These are phyloP conservation scores for Quercus ilex DNA, from an alignment of 306 rosid species.

Conservation along the genomic window DNA sequence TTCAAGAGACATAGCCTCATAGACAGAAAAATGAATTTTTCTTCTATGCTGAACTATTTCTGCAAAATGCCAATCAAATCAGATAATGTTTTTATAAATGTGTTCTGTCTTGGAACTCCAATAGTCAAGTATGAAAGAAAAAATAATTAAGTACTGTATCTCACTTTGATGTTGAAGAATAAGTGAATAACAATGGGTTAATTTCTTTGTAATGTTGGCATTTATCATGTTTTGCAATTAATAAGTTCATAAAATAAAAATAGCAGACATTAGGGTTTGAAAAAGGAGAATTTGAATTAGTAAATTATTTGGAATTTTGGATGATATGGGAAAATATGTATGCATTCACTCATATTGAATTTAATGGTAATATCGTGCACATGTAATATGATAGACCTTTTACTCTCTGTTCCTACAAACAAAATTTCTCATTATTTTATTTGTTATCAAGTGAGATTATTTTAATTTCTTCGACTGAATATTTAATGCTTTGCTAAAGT, in stretches of 20 bases:
- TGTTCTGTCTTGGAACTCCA: neutral
- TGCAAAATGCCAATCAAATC: neutral
- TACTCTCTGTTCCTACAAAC: neutral
- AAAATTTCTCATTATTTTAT: neutral
- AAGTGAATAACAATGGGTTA: neutral
- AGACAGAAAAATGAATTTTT: neutral
- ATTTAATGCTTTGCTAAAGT: neutral
- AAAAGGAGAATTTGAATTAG: neutral
- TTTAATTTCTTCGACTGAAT: neutral
- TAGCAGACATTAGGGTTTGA: neutral
- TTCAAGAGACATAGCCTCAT: neutral
- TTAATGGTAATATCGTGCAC: neutral
- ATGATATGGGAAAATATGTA: neutral
- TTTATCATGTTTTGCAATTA: neutral
- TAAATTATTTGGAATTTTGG: neutral
- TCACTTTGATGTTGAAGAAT: neutral
- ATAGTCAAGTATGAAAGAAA: neutral
- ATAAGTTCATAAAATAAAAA: too few relatives aligned
- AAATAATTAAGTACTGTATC: neutral
- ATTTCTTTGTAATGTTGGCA: neutral
- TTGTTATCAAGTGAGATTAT: neutral
- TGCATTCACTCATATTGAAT: neutral
- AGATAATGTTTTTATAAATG: neutral
- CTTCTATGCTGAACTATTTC: neutral
- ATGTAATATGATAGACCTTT: neutral